Evolutionary conservation across 495 filamentous ascomycete genomes (phyloP), one percentile per base, ranked within the genome.

Genomic region (Annulohypoxylon moriforme): DNA sequence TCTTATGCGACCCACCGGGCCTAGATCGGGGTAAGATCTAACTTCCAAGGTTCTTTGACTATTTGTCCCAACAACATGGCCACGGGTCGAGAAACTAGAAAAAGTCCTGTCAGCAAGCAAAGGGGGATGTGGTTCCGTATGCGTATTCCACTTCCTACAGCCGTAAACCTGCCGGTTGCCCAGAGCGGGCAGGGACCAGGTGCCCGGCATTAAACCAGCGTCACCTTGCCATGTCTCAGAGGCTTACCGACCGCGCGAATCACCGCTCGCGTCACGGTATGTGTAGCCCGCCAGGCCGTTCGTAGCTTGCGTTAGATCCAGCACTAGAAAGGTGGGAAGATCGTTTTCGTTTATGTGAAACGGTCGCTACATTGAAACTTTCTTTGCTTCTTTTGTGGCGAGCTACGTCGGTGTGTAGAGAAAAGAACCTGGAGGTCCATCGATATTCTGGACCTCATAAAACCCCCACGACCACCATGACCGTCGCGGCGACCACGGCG

Each of bases 141-240:
- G 18, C 14, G 47, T 22, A 53, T 65, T 29, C 57, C 8, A 55
- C 61, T 64, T 64, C 7, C 27, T 56, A 27, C 36, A 52, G 34
- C 20, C 38, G 60, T 60, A 53, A n/a, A 56, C n/a, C 50, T 67
- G 49, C 53, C 59, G 42, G 31, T 24, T 34, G 5, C 16, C 52
- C 34, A 42, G 27, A 29, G 27, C 3, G 60, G 60, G 29, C 65
- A 73, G 47, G 71, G 65, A 50, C 65, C 57, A 66, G 71, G 71
- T 25, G 33, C 8, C 29, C 71, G 71, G 61, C 27, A 69, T 62
- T 56, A 68, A 68, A 52, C 50, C 61, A 73, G 57, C 64, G 34
- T 50, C 61, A 31, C 38, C 55, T 61, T 42, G 49, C 38, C 40
- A 61, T 73, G 71, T 73, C 71, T 73, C 50, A 73, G 52, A 61